Evolutionary conservation across 495 filamentous ascomycete species (phyloP).

Genomic region (Platismatia glauca): DNA sequence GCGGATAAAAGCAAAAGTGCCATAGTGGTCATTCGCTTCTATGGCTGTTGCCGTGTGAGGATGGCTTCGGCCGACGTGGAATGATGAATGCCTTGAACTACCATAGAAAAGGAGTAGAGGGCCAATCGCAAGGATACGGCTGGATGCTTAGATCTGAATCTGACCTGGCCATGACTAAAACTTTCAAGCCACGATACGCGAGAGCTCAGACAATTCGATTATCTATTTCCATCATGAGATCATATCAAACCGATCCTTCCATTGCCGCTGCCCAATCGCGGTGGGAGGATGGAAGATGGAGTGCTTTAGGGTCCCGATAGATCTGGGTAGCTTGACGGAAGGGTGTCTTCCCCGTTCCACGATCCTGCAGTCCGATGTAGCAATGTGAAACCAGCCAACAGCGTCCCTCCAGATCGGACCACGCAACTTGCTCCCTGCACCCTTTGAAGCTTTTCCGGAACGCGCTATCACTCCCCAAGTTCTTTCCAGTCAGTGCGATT

Average conservation of each 20-base stretch:
- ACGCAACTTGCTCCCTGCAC: not conserved
- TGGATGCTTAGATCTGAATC: not conserved
- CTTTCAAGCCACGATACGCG: slow-evolving; percentile 8
- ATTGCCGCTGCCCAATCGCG: slow-evolving; percentile 7
- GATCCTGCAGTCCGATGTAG: not conserved
- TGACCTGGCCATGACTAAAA: slow-evolving; percentile 6
- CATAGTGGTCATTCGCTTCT: not conserved
- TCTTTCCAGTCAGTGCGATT: no score
- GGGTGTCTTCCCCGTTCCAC: not conserved
- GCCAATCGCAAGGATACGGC: slow-evolving; percentile 8
- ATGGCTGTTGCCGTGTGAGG: not conserved
- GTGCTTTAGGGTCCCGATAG: not conserved
- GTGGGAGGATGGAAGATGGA: not conserved
- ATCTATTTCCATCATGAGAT: not conserved
- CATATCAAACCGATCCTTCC: not conserved
- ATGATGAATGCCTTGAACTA: not conserved
- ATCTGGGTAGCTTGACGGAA: slow-evolving; percentile 4
- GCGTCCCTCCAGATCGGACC: slow-evolving; percentile 4
- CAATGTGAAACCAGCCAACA: not conserved
- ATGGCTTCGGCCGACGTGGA: not conserved
- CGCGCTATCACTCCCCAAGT: not conserved
- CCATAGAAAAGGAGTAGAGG: not conserved
- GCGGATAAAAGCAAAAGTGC: not conserved
- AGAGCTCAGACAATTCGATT: slow-evolving; percentile 3
- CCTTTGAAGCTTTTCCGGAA: no score